phyloP scores from a whole-genome alignment of 257 asterid genomes.

The Misopates orontium region DNA sequence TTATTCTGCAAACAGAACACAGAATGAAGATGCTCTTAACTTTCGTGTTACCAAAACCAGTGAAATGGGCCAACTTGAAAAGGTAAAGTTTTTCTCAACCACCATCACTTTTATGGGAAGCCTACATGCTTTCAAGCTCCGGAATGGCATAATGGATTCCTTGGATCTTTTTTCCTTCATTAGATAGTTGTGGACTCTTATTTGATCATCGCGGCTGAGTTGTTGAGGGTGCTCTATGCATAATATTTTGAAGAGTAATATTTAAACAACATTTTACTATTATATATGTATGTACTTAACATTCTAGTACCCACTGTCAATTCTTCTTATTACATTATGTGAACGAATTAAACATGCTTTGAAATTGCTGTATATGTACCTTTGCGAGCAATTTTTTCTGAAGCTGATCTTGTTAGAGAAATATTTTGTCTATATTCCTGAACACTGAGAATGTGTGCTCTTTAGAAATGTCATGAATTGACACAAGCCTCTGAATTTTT shows the following conservation, averaged over 20 bases:
- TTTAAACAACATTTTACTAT: too few species aligned
- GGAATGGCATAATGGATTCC: constrained; percentile 1
- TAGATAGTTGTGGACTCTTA: constrained; percentile 7
- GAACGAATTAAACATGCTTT: constrained; percentile 4
- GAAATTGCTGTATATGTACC: neutral
- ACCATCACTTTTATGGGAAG: constrained; percentile 13
- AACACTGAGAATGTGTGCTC: constrained; percentile 14
- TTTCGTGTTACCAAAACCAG: constrained; percentile 63
- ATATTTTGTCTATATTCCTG: constrained; percentile 15
- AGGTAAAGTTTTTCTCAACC: constrained; percentile 44
- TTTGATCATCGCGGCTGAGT: constrained; percentile 1
- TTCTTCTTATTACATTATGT: constrained; percentile 3
- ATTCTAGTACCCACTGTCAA: neutral
- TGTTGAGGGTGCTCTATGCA: neutral
- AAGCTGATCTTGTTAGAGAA: neutral
- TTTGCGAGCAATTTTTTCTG: constrained; percentile 5
- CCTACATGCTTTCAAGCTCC: neutral
- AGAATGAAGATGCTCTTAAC: constrained; percentile 82
- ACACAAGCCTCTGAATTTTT: constrained; percentile 11
- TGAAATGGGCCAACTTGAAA: constrained; percentile 67
- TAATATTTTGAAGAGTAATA: too few species aligned
- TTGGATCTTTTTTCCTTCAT: neutral
- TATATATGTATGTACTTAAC: neutral
- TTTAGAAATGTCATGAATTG: constrained; percentile 6
- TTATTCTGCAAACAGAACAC: constrained; percentile 52